Conservation (phyloP, 2,329 filamentous ascomycete species). For the Paraphaeosphaeria sporulosa region DNA sequence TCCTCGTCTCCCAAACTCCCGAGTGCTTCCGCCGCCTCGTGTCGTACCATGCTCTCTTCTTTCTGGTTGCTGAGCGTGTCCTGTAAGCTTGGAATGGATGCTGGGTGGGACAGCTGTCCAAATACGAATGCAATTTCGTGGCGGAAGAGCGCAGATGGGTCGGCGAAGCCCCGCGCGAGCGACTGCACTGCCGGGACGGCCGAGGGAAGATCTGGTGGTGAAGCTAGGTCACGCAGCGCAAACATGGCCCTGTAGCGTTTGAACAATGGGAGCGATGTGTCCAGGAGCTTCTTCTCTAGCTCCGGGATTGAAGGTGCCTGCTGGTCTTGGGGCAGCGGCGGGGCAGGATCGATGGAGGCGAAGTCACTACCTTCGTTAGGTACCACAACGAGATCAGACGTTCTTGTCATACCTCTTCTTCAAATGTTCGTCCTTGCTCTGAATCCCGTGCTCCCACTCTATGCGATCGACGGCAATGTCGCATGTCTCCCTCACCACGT, state of each 20-base stretch:
- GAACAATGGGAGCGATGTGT: conserved; percentile 82
- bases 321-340: conserved; percentile 77
- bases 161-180: conserved; percentile 83
- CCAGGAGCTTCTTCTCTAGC: conserved; percentile 78
- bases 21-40: conserved; percentile 95
- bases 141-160: conserved; percentile 90
- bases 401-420: conserved; percentile 72
- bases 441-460: conserved; percentile 77
- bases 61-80: conserved; percentile 77
- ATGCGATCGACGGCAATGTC: conserved; percentile 96
- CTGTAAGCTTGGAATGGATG: conserved; percentile 90
- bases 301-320: conserved; percentile 71
- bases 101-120: conserved; percentile 92
- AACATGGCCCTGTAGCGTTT: conserved; percentile 98
- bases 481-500: conserved; percentile 91
- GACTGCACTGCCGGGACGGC: conserved; percentile 87
- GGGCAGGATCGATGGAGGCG: conserved; percentile 92
- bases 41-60: conserved; percentile 95
- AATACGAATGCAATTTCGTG: conserved; percentile 99
- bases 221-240: conserved; percentile 90
- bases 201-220: conserved; percentile 88
- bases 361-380: conserved; percentile 74
- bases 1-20: conserved; percentile 93
- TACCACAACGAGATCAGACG: conserved; percentile 17
- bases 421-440: conserved; percentile 73